phyloP scores from a whole-genome alignment of 208 protist species.

The Crithidia acanthocephali region DNA sequence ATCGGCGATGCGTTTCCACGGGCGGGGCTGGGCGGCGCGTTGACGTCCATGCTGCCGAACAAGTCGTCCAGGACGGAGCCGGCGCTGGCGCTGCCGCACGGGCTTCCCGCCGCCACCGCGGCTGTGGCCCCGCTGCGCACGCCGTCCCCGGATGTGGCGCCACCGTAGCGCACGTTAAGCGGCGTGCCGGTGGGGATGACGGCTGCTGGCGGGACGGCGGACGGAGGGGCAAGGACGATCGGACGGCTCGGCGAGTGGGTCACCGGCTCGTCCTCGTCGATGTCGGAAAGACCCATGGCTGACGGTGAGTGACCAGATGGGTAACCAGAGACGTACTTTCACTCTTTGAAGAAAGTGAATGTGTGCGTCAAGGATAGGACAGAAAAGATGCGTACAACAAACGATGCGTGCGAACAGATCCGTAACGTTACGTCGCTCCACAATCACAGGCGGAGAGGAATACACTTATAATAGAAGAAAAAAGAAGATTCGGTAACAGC shows the following conservation, averaged over 20 bases:
- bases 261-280: conserved; percentile 69
- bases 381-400: too few relatives aligned
- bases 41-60: conserved; percentile 52
- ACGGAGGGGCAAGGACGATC: conserved; percentile 2
- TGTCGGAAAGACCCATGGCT: conserved; percentile 80
- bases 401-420: too few relatives aligned
- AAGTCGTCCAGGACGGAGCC: conserved; percentile 55
- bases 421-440: too few relatives aligned
- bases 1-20: conserved; percentile 2
- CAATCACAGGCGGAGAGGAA: too few relatives aligned
- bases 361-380: too few relatives aligned
- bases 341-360: too few relatives aligned
- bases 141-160: too few relatives aligned
- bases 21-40: background rate
- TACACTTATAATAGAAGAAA: too few relatives aligned
- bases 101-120: background rate
- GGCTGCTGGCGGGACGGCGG: conserved; percentile 3
- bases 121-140: background rate
- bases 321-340: background rate
- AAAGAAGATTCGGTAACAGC: too few relatives aligned
- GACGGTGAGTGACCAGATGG: background rate
- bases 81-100: conserved; percentile 9
- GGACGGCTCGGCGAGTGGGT: conserved; percentile 13
- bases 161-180: background rate
- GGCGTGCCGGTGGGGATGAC: background rate